Percentiles rank a stretch among this genome's conserved stretches.
Evolutionary conservation across 2,329 filamentous ascomycete genomes (phyloP).

Genomic region (Alternaria angustiovoidea): DNA sequence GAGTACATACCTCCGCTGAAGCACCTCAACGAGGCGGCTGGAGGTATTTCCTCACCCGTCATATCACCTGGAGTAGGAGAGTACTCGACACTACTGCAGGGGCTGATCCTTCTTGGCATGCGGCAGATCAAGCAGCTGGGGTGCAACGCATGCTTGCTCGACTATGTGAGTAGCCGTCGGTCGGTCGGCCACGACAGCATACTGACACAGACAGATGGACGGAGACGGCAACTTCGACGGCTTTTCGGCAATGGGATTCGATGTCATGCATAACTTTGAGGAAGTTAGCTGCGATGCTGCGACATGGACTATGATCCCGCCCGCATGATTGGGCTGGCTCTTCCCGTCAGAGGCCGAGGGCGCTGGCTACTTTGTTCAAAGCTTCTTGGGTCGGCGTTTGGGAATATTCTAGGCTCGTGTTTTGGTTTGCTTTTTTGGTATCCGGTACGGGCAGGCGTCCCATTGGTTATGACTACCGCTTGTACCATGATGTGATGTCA

Average conservation of each 20-base stretch:
- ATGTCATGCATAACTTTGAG: conserved; percentile 79
- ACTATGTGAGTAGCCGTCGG: conserved; percentile 70
- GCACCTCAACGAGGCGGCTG: conserved; percentile 66
- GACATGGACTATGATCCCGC: conserved; percentile 66
- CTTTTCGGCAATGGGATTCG: conserved; percentile 80
- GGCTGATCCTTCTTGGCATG: conserved; percentile 80
- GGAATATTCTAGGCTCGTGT: background rate
- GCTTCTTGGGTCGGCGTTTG: background rate
- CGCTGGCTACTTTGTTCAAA: background rate
- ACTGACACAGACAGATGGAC: conserved; percentile 65
- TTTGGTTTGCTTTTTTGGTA: background rate
- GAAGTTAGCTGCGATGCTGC: conserved; percentile 76
- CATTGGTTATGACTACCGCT: conserved; percentile 6
- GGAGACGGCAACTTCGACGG: conserved; percentile 77
- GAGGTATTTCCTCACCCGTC: conserved; percentile 82
- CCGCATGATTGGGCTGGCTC: conserved; percentile 32
- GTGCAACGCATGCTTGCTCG: conserved; percentile 75
- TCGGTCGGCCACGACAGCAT: conserved; percentile 1
- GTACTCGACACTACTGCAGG: conserved; percentile 77
- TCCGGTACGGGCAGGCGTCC: background rate
- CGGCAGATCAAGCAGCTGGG: conserved; percentile 83
- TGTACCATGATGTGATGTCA: conserved; percentile 9
- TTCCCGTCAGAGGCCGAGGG: background rate
- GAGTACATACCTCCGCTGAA: conserved; percentile 74
- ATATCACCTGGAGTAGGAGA: conserved; percentile 73